These are phyloP conservation scores for Epichloe amarillans DNA, from an alignment of 2,329 filamentous ascomycete species.

Conservation along the genomic window DNA sequence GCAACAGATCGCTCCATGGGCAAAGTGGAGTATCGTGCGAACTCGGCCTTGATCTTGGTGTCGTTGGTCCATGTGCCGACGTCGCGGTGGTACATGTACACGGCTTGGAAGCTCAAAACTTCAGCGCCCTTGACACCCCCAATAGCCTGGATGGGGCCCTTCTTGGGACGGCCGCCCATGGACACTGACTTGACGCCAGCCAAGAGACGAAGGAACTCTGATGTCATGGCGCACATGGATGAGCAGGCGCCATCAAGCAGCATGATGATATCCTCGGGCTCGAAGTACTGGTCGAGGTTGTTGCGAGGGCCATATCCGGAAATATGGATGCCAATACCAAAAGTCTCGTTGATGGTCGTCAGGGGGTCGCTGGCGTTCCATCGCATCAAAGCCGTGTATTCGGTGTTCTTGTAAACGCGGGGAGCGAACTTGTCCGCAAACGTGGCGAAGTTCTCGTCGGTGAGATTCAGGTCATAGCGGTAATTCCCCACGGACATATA, in stretches of 20 bases:
- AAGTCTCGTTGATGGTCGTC: slow-evolving; percentile 24
- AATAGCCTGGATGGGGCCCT: slow-evolving; percentile 38
- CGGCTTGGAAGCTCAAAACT: slow-evolving; percentile 18
- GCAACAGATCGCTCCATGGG: slow-evolving; percentile 20
- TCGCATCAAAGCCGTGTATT: slow-evolving; percentile 39
- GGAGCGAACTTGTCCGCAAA: slow-evolving; percentile 31
- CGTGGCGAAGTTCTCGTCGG: slow-evolving; percentile 35
- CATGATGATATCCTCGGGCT: slow-evolving; percentile 42
- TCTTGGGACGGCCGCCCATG: slow-evolving; percentile 34
- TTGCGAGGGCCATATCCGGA: slow-evolving; percentile 29
- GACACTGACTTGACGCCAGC: slow-evolving; percentile 38
- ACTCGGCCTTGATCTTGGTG: slow-evolving; percentile 12
- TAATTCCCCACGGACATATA: slow-evolving; percentile 39
- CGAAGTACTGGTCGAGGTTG: slow-evolving; percentile 36
- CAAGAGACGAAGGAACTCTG: slow-evolving; percentile 38
- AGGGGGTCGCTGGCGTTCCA: slow-evolving; percentile 33
- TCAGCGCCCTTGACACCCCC: slow-evolving; percentile 40
- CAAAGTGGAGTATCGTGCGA: slow-evolving; percentile 19
- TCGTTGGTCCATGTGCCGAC: slow-evolving; percentile 15
- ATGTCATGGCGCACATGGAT: slow-evolving; percentile 44
- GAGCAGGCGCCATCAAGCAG: slow-evolving; percentile 47
- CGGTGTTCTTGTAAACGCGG: slow-evolving; percentile 30
- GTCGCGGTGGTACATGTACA: slow-evolving; percentile 14
- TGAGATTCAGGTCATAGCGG: slow-evolving; percentile 34
- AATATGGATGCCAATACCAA: slow-evolving; percentile 17